These are phyloP conservation scores for Alliaria petiolata DNA, from an alignment of 345 rosid species.

Conservation along the genomic window DNA sequence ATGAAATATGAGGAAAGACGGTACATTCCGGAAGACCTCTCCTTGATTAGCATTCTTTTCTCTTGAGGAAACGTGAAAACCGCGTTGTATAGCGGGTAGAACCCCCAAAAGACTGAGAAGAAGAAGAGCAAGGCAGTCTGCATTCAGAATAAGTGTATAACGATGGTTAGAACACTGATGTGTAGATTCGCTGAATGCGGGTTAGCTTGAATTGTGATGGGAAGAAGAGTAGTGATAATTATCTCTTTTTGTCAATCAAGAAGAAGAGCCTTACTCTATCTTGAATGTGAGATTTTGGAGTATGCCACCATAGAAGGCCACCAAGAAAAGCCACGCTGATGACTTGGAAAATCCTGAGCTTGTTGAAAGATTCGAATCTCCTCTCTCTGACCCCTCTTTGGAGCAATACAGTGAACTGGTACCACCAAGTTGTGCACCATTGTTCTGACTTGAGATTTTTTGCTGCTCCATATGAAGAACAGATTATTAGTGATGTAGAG, in stretches of 20 bases:
- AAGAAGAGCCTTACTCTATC: slow-evolving; percentile 63
- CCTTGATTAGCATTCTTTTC: slow-evolving; percentile 82
- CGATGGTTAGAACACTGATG: slow-evolving; percentile 11
- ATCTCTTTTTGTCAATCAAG: neutral
- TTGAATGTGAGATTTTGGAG: slow-evolving; percentile 81
- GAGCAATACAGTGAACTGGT: slow-evolving; percentile 87
- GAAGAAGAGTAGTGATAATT: neutral
- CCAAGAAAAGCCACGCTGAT: slow-evolving; percentile 90
- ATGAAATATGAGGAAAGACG: slow-evolving; percentile 93
- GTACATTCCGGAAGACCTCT: slow-evolving; percentile 92
- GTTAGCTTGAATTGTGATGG: slow-evolving; percentile 12
- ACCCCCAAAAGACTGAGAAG: slow-evolving; percentile 99
- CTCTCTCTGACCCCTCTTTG: slow-evolving; percentile 88
- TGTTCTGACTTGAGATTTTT: slow-evolving; percentile 52
- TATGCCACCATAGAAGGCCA: slow-evolving; percentile 96
- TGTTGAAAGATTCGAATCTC: slow-evolving; percentile 82
- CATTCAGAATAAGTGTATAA: slow-evolving; percentile 20
- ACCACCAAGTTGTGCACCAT: slow-evolving; percentile 99
- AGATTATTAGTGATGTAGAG: neutral
- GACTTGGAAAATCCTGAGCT: slow-evolving; percentile 94
- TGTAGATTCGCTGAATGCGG: neutral
- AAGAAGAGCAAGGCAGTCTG: slow-evolving; percentile 95
- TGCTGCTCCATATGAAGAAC: slow-evolving; percentile 36
- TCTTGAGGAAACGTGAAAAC: slow-evolving; percentile 98
- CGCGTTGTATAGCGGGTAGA: slow-evolving; percentile 97